Conservation (phyloP, 192 early-diverging fungal species). For the Nowakowskiella sp. region DNA sequence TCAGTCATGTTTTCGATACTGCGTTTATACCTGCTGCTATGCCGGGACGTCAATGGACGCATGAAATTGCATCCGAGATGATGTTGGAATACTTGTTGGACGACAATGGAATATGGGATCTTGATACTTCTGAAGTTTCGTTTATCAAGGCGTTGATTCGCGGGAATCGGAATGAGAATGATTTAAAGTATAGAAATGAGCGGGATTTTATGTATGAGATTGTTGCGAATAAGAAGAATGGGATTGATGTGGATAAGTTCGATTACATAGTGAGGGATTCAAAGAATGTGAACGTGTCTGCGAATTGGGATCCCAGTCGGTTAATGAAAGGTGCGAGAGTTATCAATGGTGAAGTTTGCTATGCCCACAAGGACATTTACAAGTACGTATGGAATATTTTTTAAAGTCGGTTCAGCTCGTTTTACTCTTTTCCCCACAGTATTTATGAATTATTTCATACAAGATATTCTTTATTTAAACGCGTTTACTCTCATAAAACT, state of each 20-base stretch:
- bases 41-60: slow-evolving; percentile 39
- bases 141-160: slow-evolving; percentile 46
- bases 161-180: slow-evolving; percentile 25
- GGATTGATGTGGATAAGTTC: slow-evolving; percentile 89
- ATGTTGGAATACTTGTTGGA: slow-evolving; percentile 79
- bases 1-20: slow-evolving; percentile 92
- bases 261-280: slow-evolving; percentile 56
- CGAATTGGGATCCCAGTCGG: slow-evolving; percentile 49
- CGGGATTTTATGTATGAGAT: slow-evolving; percentile 95
- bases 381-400: slow-evolving; percentile 65
- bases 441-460: slow-evolving; percentile 18
- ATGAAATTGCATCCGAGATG: slow-evolving; percentile 73
- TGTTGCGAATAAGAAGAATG: slow-evolving; percentile 90
- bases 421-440: slow-evolving; percentile 2
- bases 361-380: slow-evolving; percentile 79
- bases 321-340: slow-evolving; percentile 77
- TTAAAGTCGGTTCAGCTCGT: too few species aligned
- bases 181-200: slow-evolving; percentile 28
- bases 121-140: background rate
- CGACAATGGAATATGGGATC: slow-evolving; percentile 44
- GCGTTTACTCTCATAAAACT: slow-evolving; percentile 83
- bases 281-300: slow-evolving; percentile 66
- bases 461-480: slow-evolving; percentile 30
- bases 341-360: slow-evolving; percentile 83
- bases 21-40: slow-evolving; percentile 63